phyloP scores from a whole-genome alignment of 257 asterid genomes.

The Voacanga thouarsii region DNA sequence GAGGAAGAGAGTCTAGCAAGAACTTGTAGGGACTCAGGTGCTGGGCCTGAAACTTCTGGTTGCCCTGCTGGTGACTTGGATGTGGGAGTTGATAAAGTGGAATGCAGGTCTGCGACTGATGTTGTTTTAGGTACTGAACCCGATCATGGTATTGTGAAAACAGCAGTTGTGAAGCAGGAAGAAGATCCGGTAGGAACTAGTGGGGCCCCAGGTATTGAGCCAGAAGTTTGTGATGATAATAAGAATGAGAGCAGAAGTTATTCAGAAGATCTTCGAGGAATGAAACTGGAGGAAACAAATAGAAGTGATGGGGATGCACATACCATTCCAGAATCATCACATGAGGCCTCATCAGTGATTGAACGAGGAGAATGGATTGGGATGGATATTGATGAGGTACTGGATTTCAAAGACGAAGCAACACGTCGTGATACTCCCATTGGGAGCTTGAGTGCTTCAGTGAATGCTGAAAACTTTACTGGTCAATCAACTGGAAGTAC shows the following conservation, averaged over 20 bases:
- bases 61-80: conserved; percentile 20
- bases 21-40: conserved; percentile 24
- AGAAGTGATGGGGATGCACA: conserved; percentile 17
- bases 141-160: conserved; percentile 13
- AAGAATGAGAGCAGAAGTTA: conserved; percentile 23
- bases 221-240: conserved; percentile 26
- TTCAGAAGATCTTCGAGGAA: conserved; percentile 17
- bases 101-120: conserved; percentile 11
- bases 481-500: conserved; percentile 19
- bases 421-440: conserved; percentile 21
- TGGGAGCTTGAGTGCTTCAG: conserved; percentile 23
- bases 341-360: conserved; percentile 26
- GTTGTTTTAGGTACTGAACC: conserved; percentile 1
- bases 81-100: conserved; percentile 8
- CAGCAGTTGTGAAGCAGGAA: conserved; percentile 20
- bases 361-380: conserved; percentile 38
- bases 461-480: conserved; percentile 23
- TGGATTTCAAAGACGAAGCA: conserved; percentile 34
- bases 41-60: conserved; percentile 22
- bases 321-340: conserved; percentile 28
- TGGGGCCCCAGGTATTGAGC: conserved; percentile 22
- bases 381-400: conserved; percentile 39
- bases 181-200: conserved; percentile 25
- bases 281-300: conserved; percentile 20
- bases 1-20: conserved; percentile 21